Conservation (phyloP, 176 grass and related monocot genomes). For the Dactylis glomerata region DNA sequence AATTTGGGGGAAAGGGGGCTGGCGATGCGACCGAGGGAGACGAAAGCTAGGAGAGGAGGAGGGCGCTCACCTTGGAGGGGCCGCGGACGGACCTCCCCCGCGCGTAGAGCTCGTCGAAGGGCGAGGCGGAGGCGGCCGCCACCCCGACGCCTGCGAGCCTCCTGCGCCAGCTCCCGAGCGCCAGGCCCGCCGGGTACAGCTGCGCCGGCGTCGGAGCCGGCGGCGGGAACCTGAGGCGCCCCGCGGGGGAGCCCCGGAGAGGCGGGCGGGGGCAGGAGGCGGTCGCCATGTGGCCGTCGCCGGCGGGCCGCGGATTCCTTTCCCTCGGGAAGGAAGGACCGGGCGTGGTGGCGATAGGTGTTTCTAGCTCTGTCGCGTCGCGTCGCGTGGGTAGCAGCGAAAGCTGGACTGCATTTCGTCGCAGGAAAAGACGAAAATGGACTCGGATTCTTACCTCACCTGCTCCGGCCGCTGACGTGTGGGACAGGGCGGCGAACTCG, state of each 20-base stretch:
- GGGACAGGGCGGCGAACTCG: neutral
- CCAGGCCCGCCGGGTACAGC: neutral
- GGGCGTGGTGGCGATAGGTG: conserved; percentile 11
- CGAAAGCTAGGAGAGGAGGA: neutral
- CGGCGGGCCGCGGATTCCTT: conserved; percentile 25
- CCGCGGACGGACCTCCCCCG: conserved; percentile 31
- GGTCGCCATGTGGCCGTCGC: conserved; percentile 49
- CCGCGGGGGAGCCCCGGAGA: conserved; percentile 7
- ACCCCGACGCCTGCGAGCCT: conserved; percentile 34
- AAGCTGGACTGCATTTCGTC: conserved; percentile 11
- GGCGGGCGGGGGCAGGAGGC: conserved; percentile 39
- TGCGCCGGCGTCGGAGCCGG: neutral
- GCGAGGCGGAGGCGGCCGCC: conserved; percentile 52
- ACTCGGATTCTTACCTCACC: neutral
- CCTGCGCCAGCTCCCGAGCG: conserved; percentile 11
- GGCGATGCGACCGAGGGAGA: conserved; percentile 35
- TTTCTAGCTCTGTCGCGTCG: neutral
- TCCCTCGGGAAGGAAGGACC: neutral
- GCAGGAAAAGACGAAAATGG: neutral
- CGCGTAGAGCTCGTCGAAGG: conserved; percentile 68
- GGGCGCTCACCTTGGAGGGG: conserved; percentile 46
- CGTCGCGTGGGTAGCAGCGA: neutral
- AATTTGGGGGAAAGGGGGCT: neutral
- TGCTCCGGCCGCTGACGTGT: neutral
- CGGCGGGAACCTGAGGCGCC: conserved; percentile 10